These are phyloP conservation scores for Trametes punicea DNA, from an alignment of 768 basidiomycete genomes.

Conservation along the genomic window DNA sequence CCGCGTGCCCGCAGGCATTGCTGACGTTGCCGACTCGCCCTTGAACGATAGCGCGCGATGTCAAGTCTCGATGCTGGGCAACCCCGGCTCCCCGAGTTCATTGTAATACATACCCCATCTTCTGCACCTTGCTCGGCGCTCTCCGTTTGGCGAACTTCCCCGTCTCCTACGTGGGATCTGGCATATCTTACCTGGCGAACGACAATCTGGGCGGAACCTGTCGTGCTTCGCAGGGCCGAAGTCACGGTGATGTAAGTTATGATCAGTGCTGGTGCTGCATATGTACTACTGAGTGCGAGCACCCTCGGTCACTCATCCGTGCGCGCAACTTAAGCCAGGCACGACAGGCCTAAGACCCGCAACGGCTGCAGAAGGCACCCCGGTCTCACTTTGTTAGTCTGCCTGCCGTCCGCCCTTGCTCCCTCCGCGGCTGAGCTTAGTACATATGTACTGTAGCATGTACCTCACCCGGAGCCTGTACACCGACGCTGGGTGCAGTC, in stretches of 20 bases:
- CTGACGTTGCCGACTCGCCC: not conserved
- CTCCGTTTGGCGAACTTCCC: not conserved
- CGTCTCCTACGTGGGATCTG: not conserved
- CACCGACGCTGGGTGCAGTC: too few species aligned
- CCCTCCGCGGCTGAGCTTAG: too few species aligned
- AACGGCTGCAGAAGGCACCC: not conserved
- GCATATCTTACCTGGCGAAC: not conserved
- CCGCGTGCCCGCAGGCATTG: not conserved
- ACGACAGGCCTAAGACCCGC: not conserved
- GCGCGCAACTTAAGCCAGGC: not conserved
- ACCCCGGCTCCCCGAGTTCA: not conserved
- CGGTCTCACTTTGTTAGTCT: not conserved
- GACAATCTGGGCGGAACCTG: not conserved
- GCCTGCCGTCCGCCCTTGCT: too few species aligned
- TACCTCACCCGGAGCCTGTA: too few species aligned
- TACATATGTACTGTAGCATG: too few species aligned
- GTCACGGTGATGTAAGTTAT: not conserved
- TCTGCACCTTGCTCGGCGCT: not conserved
- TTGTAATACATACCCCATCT: not conserved
- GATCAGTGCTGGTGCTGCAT: not conserved
- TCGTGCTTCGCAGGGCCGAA: too few species aligned
- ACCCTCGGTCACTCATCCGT: not conserved
- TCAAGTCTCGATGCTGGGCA: not conserved
- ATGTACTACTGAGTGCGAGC: not conserved
- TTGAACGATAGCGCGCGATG: not conserved